Conservation (phyloP, 257 asterid species). For the Thymus mandschuricus region DNA sequence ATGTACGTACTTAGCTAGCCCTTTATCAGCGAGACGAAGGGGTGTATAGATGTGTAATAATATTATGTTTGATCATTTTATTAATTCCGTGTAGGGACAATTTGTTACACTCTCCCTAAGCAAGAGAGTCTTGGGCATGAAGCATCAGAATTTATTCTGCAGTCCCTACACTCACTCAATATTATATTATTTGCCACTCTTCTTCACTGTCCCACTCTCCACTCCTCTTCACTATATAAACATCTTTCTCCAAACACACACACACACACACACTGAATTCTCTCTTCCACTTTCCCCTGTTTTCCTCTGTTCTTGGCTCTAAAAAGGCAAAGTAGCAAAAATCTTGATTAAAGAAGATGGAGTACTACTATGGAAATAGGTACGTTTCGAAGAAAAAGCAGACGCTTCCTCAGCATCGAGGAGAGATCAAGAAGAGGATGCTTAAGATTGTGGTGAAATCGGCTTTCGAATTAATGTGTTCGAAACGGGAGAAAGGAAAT, state of each 20-base stretch:
- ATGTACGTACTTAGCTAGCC: no score
- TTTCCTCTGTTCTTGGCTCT: not conserved
- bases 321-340: not conserved
- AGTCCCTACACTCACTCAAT: not conserved
- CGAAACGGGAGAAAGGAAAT: not conserved
- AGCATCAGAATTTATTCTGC: slow-evolving; percentile 25
- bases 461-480: not conserved
- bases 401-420: slow-evolving; percentile 20
- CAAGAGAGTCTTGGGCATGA: not conserved
- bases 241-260: not conserved
- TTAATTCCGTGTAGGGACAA: not conserved
- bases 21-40: no score
- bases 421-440: not conserved
- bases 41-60: no score
- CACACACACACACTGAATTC: no score
- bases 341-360: not conserved
- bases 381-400: slow-evolving; percentile 11
- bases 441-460: not conserved
- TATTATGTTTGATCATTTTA: no score
- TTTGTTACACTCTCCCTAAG: not conserved
- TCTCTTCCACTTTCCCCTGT: not conserved
- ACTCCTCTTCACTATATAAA: not conserved
- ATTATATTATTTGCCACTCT: not conserved
- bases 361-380: not conserved
- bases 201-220: not conserved